Base-by-base conservation (phyloP, 306 rosid genomes). In the Lablab purpureus region DNA sequence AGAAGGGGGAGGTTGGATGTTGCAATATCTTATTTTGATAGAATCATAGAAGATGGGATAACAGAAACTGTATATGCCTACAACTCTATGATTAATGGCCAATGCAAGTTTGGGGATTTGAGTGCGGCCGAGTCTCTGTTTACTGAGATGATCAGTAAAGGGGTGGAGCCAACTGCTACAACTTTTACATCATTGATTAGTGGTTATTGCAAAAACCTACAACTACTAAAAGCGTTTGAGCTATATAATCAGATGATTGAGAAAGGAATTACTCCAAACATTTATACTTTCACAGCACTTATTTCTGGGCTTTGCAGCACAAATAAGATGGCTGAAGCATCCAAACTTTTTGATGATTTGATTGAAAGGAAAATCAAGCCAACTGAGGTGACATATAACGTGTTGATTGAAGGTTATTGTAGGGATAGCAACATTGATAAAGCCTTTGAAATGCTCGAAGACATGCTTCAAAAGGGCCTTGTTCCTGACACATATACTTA, bases 321-420 rank as follows among this genome's bases (percentile, higher is more conserved):
- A 19, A 83, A 83, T 71, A 83, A 76, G 82, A 88, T 94, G 91
- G 66, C 70, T 22, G 92, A 91, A 80, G 99, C 99, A 21, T 79
- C 82, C 77, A 81, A 86, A 43, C 70, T 92, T 81, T 89, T 92
- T 49, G 83, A 67, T 66, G 97, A 94, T 81, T 86, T 94, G 94
- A 71, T 79, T 67, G 84, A 79, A 77, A 79, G 80, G 67, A 91
- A 87, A 70, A 84, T 92, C 63, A 25, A 86, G 84, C 97, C 97
- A 66, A 94, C 90, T 50, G 94, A 94, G 88, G 94, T 95, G 80
- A 92, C 97, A 52, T 95, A 95, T 79, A 95, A 95, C 84, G 90
- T 95, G 62, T 79, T 95, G 93, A 92, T 95, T 56, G 93, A 95
- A 54, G 98, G 97, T 18, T 74, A 91, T 79, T 91, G 97, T 80